Percentiles rank a stretch among this genome's conserved stretches.
These are phyloP conservation scores for Fusarium sp. DNA, from an alignment of 2,329 filamentous ascomycete genomes.

Conservation along the genomic window DNA sequence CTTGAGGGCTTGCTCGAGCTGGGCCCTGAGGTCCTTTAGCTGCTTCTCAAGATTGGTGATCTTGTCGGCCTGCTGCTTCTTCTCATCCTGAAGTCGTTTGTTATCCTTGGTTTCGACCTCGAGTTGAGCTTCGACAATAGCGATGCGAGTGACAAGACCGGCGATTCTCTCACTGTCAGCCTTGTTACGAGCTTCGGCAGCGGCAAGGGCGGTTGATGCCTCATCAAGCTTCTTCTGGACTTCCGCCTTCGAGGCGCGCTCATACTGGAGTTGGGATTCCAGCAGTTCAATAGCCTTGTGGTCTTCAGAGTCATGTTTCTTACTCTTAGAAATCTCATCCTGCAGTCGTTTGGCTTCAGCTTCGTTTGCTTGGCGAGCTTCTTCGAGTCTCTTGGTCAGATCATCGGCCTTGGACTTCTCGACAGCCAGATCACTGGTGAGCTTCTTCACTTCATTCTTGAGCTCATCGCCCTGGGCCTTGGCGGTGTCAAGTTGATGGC, in stretches of 20 bases:
- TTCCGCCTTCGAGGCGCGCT: not conserved
- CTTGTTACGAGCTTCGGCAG: not conserved
- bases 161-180: not conserved
- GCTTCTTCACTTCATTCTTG: not conserved
- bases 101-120: not conserved
- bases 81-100: not conserved
- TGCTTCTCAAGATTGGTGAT: not conserved
- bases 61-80: not conserved
- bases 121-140: not conserved
- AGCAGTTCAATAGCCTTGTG: not conserved
- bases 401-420: not conserved
- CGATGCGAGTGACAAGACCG: not conserved
- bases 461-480: not conserved
- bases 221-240: slow-evolving; percentile 2
- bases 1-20: not conserved
- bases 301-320: not conserved
- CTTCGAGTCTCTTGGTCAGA: not conserved
- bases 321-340: not conserved
- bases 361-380: not conserved
- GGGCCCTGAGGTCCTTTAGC: not conserved
- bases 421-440: not conserved
- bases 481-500: not conserved
- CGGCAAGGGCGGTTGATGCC: not conserved
- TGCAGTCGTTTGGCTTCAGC: not conserved
- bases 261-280: not conserved